These are phyloP conservation scores for Anaeromyces robustus DNA, from an alignment of 192 early-diverging fungal species.

Conservation along the genomic window DNA sequence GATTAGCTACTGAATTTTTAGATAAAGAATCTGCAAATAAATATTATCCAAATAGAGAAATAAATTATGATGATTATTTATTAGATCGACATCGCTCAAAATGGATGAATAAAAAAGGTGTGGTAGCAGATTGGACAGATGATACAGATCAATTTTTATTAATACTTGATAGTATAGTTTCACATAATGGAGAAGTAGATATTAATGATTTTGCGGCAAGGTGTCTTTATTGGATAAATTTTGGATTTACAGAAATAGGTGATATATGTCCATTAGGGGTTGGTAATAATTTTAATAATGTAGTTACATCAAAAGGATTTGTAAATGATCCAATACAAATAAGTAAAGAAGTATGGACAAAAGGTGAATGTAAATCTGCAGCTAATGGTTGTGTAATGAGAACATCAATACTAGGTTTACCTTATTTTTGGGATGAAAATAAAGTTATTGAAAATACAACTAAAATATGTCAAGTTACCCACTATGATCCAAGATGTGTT, in stretches of 20 bases:
- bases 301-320: no score
- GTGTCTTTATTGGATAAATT: constrained; percentile 27
- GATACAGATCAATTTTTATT: constrained; percentile 45
- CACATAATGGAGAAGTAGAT: constrained; percentile 26
- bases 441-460: no score
- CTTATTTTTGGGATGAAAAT: no score
- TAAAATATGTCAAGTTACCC: no score
- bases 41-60: constrained; percentile 38
- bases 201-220: constrained; percentile 25
- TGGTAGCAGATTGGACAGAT: constrained; percentile 22
- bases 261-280: constrained; percentile 39
- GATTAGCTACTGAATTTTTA: constrained; percentile 48
- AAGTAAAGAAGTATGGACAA: no score
- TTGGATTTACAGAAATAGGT: constrained; percentile 26
- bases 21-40: constrained; percentile 15
- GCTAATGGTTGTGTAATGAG: no score
- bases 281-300: constrained; percentile 26
- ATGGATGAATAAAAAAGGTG: constrained; percentile 11
- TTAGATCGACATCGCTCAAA: constrained; percentile 18
- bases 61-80: constrained; percentile 30
- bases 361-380: no score
- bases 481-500: no score
- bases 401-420: no score
- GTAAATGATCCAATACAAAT: no score
- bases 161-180: constrained; percentile 28